Percentiles rank a stretch among this genome's conserved stretches.
These are phyloP conservation scores for Trichoderma gracile DNA, from an alignment of 2,329 filamentous ascomycete species.

Conservation along the genomic window DNA sequence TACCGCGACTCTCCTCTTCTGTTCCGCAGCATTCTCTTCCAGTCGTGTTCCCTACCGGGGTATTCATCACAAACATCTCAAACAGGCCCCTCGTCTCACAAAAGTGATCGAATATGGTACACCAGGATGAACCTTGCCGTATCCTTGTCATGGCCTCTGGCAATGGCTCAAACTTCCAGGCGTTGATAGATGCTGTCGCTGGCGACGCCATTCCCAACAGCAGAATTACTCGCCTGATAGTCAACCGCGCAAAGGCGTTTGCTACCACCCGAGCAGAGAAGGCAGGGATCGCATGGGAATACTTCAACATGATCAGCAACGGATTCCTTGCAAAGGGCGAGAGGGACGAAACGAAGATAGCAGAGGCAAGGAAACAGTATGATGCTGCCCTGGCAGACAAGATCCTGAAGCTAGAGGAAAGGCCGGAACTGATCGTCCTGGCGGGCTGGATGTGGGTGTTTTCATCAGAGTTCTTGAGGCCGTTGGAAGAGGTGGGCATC, in stretches of 20 bases:
- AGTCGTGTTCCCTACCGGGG: no score
- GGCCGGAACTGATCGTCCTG: conserved; percentile 75
- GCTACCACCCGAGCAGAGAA: conserved; percentile 46
- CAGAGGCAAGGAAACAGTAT: conserved; percentile 61
- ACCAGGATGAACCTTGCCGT: conserved; percentile 41
- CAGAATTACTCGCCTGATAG: conserved; percentile 48
- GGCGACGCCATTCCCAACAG: conserved; percentile 44
- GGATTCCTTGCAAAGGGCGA: conserved; percentile 60
- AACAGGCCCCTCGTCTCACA: not conserved
- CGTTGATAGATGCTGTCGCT: conserved; percentile 46
- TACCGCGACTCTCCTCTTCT: not conserved
- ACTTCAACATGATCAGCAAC: conserved; percentile 79
- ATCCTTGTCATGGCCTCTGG: conserved; percentile 72
- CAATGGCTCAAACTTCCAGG: conserved; percentile 50
- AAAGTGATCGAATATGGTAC: conserved; percentile 23
- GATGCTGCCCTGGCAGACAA: conserved; percentile 72
- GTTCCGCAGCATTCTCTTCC: not conserved
- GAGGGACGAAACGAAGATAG: conserved; percentile 44
- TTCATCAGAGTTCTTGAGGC: conserved; percentile 66
- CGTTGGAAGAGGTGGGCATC: conserved; percentile 62
- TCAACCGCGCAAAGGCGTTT: conserved; percentile 52
- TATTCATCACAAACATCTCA: no score
- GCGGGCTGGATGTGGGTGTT: conserved; percentile 89
- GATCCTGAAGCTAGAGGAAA: conserved; percentile 56
- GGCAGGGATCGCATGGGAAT: conserved; percentile 66